Evolutionary conservation across 164 flowering plant genomes (phyloP).

Genomic region (grape (Vitis vinifera)): ASM3070453v1 NC_081807.1:4668501-4669000

Average conservation of each 20-base stretch:
- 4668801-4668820: not conserved
- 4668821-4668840: conserved; percentile 25
- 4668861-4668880: conserved; percentile 22
- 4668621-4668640: conserved; percentile 44
- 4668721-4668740: conserved; percentile 24
- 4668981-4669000: conserved; percentile 22
- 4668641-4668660: conserved; percentile 36
- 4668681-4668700: conserved; percentile 38
- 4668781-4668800: too few relatives aligned
- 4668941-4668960: conserved; percentile 21
- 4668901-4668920: conserved; percentile 21
- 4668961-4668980: conserved; percentile 19
- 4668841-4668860: conserved; percentile 32
- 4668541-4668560: conserved; percentile 42
- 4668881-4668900: conserved; percentile 29
- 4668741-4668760: not conserved
- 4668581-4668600: conserved; percentile 47
- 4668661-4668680: conserved; percentile 43
- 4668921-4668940: conserved; percentile 14
- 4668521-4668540: conserved; percentile 49
- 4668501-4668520: conserved; percentile 31
- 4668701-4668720: conserved; percentile 43
- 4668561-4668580: conserved; percentile 48
- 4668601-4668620: conserved; percentile 43
- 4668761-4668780: too few relatives aligned